phyloP scores from a whole-genome alignment of 805 yeast genomes.

The Wickerhamomyces subpelliculosus region DNA sequence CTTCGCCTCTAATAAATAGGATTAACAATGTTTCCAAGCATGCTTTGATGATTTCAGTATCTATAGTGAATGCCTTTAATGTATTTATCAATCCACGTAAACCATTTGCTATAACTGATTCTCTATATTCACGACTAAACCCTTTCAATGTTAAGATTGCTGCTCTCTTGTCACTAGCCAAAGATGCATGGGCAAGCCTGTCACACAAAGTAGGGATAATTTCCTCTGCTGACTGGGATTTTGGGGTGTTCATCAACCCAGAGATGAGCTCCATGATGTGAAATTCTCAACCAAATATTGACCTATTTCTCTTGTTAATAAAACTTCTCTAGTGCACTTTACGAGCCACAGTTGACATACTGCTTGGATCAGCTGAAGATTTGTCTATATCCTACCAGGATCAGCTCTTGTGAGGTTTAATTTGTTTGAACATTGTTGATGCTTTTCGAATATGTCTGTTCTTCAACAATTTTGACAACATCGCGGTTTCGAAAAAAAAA shows the following conservation, averaged over 20 bases:
- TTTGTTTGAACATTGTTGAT: too few relatives aligned
- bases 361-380: too few relatives aligned
- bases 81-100: constrained; percentile 65
- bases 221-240: constrained; percentile 60
- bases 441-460: too few relatives aligned
- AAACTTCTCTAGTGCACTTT: not conserved
- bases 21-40: constrained; percentile 80
- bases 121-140: constrained; percentile 83
- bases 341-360: too few relatives aligned
- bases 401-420: too few relatives aligned
- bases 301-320: not conserved
- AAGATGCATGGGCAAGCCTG: constrained; percentile 72
- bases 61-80: constrained; percentile 58
- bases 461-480: too few relatives aligned
- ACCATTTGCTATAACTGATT: constrained; percentile 83
- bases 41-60: constrained; percentile 67
- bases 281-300: too few relatives aligned
- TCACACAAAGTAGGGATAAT: constrained; percentile 87
- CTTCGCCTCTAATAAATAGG: constrained; percentile 65
- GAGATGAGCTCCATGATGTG: constrained; percentile 31
- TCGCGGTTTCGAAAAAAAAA: too few relatives aligned
- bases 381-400: too few relatives aligned
- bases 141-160: constrained; percentile 88
- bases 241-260: constrained; percentile 39
- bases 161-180: constrained; percentile 80